A percentile compares a stretch with the other conserved stretches of the same genome.
Conservation (phyloP, 192 early-diverging fungal species). For the Rhizophagus prolifer region DNA sequence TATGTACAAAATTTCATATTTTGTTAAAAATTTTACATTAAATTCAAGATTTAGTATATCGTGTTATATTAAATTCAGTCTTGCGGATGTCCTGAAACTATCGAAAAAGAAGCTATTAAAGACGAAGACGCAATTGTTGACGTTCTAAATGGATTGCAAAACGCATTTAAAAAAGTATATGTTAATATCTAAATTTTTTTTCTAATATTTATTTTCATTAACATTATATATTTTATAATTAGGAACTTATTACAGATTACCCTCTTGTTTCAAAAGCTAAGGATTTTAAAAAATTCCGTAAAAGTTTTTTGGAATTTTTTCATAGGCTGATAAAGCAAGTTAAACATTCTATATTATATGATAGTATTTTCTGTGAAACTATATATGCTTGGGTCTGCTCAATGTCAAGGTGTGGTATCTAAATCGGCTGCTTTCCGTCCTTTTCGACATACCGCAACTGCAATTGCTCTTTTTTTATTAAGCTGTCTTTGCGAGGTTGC, state of each 20-base stretch:
- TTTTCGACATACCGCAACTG: constrained; percentile 87
- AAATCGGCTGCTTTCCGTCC: constrained; percentile 66
- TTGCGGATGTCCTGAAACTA: constrained; percentile 52
- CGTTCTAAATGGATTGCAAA: constrained; percentile 59
- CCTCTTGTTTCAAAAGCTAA: constrained; percentile 73
- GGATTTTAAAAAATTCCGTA: constrained; percentile 63
- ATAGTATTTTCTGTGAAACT: constrained; percentile 58
- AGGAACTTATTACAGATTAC: constrained; percentile 63
- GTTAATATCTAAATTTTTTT: not conserved
- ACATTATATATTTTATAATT: not conserved
- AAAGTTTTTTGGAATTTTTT: constrained; percentile 71
- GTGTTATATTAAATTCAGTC: constrained; percentile 40
- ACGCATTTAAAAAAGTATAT: constrained; percentile 57
- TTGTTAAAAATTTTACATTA: not conserved
- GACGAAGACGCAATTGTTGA: constrained; percentile 58
- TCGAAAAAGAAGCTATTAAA: constrained; percentile 45
- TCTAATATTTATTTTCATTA: not conserved
- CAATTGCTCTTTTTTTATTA: constrained; percentile 65
- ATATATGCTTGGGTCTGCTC: constrained; percentile 63
- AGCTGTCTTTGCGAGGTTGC: constrained; percentile 68
- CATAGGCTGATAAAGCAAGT: constrained; percentile 53
- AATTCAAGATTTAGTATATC: not conserved
- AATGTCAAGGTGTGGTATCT: constrained; percentile 57
- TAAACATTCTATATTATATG: constrained; percentile 63
- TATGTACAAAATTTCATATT: constrained; percentile 32